Evolutionary conservation across 2,329 filamentous ascomycete species (phyloP).

Genomic region (Penicillium nordicum): DNA sequence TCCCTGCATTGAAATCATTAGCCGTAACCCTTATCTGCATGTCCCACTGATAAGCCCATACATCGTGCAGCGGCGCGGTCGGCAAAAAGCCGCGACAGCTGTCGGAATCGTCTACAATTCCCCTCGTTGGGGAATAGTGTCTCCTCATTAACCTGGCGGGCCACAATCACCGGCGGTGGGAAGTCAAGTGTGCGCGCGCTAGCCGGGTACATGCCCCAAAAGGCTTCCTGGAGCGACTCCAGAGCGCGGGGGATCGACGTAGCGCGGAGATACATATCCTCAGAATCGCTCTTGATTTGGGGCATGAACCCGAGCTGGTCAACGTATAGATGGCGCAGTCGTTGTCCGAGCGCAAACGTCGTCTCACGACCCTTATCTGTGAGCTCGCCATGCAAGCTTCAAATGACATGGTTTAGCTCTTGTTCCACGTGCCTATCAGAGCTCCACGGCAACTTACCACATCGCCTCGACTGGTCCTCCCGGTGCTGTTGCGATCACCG

Average conservation of each 20-base stretch:
- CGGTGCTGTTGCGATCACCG: slow-evolving; percentile 66
- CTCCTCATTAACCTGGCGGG: slow-evolving; percentile 64
- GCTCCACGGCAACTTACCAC: slow-evolving; percentile 58
- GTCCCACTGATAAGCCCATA: slow-evolving; percentile 22
- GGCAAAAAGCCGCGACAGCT: slow-evolving; percentile 67
- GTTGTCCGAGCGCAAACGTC: slow-evolving; percentile 64
- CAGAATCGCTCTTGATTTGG: slow-evolving; percentile 50
- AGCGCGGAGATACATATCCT: slow-evolving; percentile 68
- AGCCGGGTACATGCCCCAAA: slow-evolving; percentile 70
- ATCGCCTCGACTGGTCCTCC: slow-evolving; percentile 70
- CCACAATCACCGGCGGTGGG: slow-evolving; percentile 62
- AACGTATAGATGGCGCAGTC: slow-evolving; percentile 69
- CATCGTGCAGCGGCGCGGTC: slow-evolving; percentile 67
- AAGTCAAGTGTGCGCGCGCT: slow-evolving; percentile 51
- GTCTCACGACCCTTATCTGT: slow-evolving; percentile 72
- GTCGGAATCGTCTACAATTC: slow-evolving; percentile 69
- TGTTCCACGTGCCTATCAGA: neutral
- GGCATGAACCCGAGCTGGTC: slow-evolving; percentile 72
- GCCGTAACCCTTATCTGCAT: neutral
- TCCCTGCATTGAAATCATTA: slow-evolving; percentile 45
- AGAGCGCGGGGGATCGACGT: slow-evolving; percentile 73
- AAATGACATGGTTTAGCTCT: slow-evolving; percentile 12
- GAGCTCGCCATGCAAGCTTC: slow-evolving; percentile 59
- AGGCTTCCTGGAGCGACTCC: slow-evolving; percentile 72
- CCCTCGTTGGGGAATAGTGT: slow-evolving; percentile 76